Conservation (phyloP, 345 rosid species). For the Citropsis articulata region DNA sequence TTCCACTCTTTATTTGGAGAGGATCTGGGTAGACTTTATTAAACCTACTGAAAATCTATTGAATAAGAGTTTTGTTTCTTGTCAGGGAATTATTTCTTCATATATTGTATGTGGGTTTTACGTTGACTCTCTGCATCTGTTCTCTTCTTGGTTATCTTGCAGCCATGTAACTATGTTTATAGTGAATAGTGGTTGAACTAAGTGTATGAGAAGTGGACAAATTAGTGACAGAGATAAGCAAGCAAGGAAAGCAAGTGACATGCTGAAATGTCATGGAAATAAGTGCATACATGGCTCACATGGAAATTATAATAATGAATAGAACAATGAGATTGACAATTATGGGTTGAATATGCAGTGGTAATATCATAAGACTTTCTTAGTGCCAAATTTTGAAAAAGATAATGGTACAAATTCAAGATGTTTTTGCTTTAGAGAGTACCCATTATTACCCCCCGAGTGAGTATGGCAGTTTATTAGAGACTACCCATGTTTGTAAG, state of each 20-base stretch:
- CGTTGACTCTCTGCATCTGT: background rate
- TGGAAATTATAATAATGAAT: background rate
- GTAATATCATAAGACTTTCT: background rate
- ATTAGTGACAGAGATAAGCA: background rate
- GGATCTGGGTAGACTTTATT: background rate
- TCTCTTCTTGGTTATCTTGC: background rate
- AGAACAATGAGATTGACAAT: background rate
- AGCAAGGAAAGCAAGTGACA: background rate
- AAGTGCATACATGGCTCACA: background rate
- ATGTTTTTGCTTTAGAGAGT: background rate
- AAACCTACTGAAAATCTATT: background rate
- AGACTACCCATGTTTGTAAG: background rate
- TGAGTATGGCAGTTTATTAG: background rate
- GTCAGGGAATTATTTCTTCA: background rate
- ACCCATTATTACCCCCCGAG: background rate
- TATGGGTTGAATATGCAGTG: background rate
- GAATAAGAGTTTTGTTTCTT: constrained; percentile 3
- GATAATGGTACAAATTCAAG: background rate
- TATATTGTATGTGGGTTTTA: background rate
- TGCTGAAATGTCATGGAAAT: background rate
- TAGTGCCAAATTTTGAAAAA: background rate
- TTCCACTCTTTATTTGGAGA: background rate
- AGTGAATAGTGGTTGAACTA: background rate
- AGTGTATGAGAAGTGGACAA: background rate
- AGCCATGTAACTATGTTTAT: background rate